Conservation (phyloP, 441 rosid species). For the Gossypium schwendimanii region DNA sequence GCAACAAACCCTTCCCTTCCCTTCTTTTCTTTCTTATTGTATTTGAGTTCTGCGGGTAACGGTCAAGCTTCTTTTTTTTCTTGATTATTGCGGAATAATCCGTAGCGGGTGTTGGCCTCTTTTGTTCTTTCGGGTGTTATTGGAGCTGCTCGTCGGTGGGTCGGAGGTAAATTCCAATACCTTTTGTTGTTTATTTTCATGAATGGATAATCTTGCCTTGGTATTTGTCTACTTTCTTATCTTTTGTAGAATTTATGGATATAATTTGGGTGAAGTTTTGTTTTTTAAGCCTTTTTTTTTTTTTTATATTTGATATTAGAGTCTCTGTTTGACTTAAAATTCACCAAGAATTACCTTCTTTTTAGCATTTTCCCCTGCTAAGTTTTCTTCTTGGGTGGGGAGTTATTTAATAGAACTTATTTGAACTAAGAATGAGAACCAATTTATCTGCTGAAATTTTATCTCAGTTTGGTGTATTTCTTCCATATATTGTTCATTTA, state of each 20-base stretch:
- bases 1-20: constrained; percentile 22
- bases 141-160: constrained; percentile 18
- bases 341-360: not conserved
- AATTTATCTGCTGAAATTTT: constrained; percentile 1
- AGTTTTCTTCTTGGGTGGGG: not conserved
- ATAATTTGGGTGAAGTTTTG: not conserved
- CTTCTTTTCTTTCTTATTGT: not conserved
- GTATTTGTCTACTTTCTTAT: not conserved
- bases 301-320: not conserved
- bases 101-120: constrained; percentile 7
- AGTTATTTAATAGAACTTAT: not conserved
- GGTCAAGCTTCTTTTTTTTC: not conserved
- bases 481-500: not conserved
- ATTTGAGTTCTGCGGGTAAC: not conserved
- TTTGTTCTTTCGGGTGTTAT: constrained; percentile 11
- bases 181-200: constrained; percentile 10
- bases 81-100: not conserved
- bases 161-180: constrained; percentile 28
- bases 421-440: not conserved
- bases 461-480: not conserved
- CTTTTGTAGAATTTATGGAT: not conserved
- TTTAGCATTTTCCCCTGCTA: not conserved
- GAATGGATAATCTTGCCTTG: not conserved
- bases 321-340: constrained; percentile 12
- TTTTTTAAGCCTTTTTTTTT: constrained; percentile 7